phyloP scores from a whole-genome alignment of 495 filamentous ascomycete genomes.

The Cudoniella acicularis region DNA sequence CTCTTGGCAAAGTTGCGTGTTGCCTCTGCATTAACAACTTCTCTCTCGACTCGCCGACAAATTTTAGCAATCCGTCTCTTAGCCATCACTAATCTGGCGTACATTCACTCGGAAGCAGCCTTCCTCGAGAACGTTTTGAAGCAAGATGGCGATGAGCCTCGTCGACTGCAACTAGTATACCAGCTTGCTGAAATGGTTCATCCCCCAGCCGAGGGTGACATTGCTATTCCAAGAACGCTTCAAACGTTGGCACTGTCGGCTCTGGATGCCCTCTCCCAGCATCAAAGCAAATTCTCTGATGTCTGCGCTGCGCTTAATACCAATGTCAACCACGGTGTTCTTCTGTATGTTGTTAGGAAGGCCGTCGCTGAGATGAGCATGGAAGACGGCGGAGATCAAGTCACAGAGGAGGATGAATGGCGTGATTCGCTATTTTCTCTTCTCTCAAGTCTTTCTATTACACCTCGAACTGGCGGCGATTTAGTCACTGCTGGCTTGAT shows the following conservation, averaged over 20 bases:
- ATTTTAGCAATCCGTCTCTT: constrained; percentile 78
- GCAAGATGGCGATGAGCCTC: constrained; percentile 86
- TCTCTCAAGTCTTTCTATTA: constrained; percentile 68
- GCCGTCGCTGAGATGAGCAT: constrained; percentile 74
- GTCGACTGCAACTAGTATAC: constrained; percentile 83
- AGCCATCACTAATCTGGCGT: constrained; percentile 88
- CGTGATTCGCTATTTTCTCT: constrained; percentile 82
- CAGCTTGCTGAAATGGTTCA: constrained; percentile 91
- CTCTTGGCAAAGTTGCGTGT: constrained; percentile 78
- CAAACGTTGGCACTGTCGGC: constrained; percentile 81
- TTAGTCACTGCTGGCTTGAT: constrained; percentile 85
- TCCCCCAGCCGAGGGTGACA: constrained; percentile 61
- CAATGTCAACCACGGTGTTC: constrained; percentile 91
- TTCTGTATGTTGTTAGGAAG: constrained; percentile 91
- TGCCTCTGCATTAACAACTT: constrained; percentile 68
- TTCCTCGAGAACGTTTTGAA: constrained; percentile 83
- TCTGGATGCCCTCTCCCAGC: constrained; percentile 76
- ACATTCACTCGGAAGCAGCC: constrained; percentile 71
- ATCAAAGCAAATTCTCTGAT: constrained; percentile 72
- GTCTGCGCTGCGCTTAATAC: constrained; percentile 82
- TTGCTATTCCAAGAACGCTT: constrained; percentile 62
- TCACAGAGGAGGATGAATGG: constrained; percentile 74
- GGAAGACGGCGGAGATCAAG: constrained; percentile 49
- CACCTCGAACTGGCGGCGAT: constrained; percentile 63
- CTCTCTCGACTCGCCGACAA: constrained; percentile 63